Base-by-base conservation (phyloP, 306 rosid genomes). In the Cajanus cajan region DNA sequence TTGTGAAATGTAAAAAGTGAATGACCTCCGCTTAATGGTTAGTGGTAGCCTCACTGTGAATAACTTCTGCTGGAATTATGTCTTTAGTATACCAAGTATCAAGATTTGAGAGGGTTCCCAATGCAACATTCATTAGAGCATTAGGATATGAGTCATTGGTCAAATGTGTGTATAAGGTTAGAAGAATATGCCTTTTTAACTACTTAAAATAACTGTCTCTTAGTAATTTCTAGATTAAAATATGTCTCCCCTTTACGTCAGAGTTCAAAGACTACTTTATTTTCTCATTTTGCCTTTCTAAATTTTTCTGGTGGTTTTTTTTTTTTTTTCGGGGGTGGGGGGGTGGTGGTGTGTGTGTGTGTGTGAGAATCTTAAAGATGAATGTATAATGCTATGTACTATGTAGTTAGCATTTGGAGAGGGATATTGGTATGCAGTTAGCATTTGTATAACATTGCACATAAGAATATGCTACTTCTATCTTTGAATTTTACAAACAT, bases 401-500 rank as follows among this genome's bases (percentile, higher is more conserved):
- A n/a, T n/a, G n/a, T n/a, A n/a, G n/a, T n/a, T n/a, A n/a, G n/a
- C n/a, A n/a, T n/a, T n/a, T n/a, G 59, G 31, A 34, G 41, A 58
- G 39, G 67, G 22, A 47, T 52, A 37, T 68, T 47, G 37, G 14
- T 57, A 69, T 59, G 8, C 2, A 8, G 37, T 43, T 41, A 74
- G 66, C 40, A 71, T 65, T 70, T 70, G 78, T 66, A 74, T 25
- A 64, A 64, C 31, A 63, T 40, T 10, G 47, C 39, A 7, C 78
- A 33, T 54, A 5, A 22, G 72, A 63, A 58, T 44, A 51, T 19
- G 45, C 71, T 79, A 58, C 85, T 78, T 84, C 69, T 80, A 43
- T 57, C 73, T 73, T 68, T 52, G 79, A 47, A 43, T 10, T 71
- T 71, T 73, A 41, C 65, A 13, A 47, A 48, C 40, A 43, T 41